Base-by-base conservation (phyloP, 2,329 filamentous ascomycete species). In the Xylariaceae sp. region DNA sequence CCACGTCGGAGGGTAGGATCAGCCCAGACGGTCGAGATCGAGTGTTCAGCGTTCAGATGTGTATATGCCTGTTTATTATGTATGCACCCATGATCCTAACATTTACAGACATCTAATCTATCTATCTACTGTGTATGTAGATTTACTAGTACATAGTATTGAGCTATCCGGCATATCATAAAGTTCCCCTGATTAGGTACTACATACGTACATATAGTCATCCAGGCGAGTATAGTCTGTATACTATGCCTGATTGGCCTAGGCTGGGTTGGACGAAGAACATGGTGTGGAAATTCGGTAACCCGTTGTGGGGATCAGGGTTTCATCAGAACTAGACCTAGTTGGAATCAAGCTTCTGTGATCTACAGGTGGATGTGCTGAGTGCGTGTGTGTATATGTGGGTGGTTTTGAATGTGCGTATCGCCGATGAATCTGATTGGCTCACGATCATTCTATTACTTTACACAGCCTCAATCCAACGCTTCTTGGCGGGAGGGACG, bases 391-490 rank as follows among this genome's bases (percentile, higher is more conserved):
- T 26, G 9, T 9, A 26, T 26, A 9, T 26, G 48, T 50, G 49
- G 51, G 44, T 20, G 37, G 21, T 20, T 23, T 52, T 43, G 18
- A 20, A 37, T 3, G 69, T 72, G 60, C 53, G 53, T 52, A 52
- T 57, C 51, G 54, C 60, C 18, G 37, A 20, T 37, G 20, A n/a
- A 48, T 42, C 21, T 62, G 59, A 68, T 68, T 68, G 65, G 66
- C 29, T 46, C 37, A 20, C 10, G 19, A 14, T 20, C 4, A 4
- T 48, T 21, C 16, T 18, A 2, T 49, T 44, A 56, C 37, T 26
- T 9, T 62, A 66, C 66, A 68, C 66, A 68, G 66, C 66, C 66
- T 68, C 66, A 67, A 58, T 63, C 42, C 59, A 52, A 50, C 48
- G 51, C 49, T 48, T 54, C 32, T 60, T 60, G 59, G 58, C 59